Evolutionary conservation across 805 yeast species (phyloP), one percentile per base, ranked within the genome.

Genomic region (Saccharomyces jurei): DNA sequence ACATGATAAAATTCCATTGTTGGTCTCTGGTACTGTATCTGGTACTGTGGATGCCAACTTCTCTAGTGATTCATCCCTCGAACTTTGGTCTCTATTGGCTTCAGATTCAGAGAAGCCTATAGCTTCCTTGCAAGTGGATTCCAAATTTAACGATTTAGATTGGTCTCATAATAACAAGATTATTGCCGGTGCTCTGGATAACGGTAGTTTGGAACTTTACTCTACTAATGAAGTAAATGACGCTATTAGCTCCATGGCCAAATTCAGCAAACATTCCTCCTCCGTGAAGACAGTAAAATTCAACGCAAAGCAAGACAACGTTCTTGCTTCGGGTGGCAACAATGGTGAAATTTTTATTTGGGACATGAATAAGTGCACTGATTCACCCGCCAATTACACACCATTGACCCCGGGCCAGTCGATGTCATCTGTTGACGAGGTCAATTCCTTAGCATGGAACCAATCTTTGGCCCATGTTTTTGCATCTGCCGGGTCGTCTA

Each of bases 21-120:
- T 94, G 60, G 97, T 90, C 25, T 82, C 96, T 1, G 99, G 97
- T 25, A 87, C 97, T 0, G 87, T 89, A n/a, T 91, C 98, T 0
- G 98, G 98, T 6, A 95, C 97, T 13, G 86, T 94, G 63, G 97
- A 89, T 68, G 87, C 87, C 47, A 83, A 86, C 67, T 91, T 91
- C 71, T 83, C 91, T 46, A 82, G 94, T 22, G 78, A 83, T 29
- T 83, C 97, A 1, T 71, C 79, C n/a, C 73, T 94, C 55, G 91
- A 89, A 63, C 76, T 94, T 56, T 86, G 95, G 87, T 83, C 86
- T 57, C 78, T 87, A 9, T 77, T 84, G 54, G 66, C 74, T 48
- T 58, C 74, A 61, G 54, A 68, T 36, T 64, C 76, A 59, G 59
- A 66, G 44, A 64, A 71, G 21, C 80, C 85, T 6, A 57, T 76